Evolutionary conservation across 2,329 filamentous ascomycete species (phyloP).

Genomic region (Aureobasidium zeae): DNA sequence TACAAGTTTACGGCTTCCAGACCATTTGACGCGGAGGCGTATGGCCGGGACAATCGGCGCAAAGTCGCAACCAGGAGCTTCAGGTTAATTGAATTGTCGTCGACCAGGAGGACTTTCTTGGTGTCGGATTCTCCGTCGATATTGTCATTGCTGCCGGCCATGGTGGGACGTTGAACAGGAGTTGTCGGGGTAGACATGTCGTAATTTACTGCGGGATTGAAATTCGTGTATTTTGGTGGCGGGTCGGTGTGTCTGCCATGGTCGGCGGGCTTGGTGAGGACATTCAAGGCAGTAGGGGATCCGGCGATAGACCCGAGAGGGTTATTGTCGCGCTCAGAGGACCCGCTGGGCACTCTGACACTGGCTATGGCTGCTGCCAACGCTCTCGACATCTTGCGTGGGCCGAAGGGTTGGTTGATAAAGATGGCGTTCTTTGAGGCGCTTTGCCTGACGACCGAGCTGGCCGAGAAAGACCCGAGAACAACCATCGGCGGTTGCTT

Average conservation of each 20-base stretch:
- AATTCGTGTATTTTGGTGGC: neutral
- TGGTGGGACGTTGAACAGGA: neutral
- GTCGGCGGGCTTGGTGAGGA: neutral
- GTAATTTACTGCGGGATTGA: neutral
- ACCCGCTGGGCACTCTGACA: too few species aligned
- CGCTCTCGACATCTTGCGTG: slow-evolving; percentile 19
- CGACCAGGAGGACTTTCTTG: slow-evolving; percentile 23
- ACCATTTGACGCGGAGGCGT: slow-evolving; percentile 34
- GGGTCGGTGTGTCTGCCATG: neutral
- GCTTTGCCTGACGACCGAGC: neutral
- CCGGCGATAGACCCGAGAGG: neutral
- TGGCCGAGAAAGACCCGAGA: slow-evolving; percentile 5
- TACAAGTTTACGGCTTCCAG: slow-evolving; percentile 39
- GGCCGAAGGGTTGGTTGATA: slow-evolving; percentile 20
- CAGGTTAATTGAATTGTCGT: slow-evolving; percentile 29
- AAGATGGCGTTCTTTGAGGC: slow-evolving; percentile 8
- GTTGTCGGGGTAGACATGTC: neutral
- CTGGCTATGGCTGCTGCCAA: slow-evolving; percentile 12
- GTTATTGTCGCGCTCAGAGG: neutral
- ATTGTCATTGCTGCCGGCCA: neutral
- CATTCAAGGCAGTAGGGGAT: neutral
- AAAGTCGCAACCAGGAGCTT: slow-evolving; percentile 22
- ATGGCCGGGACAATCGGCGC: slow-evolving; percentile 18
- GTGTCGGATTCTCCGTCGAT: neutral
- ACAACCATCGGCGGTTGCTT: slow-evolving; percentile 4